phyloP scores from a whole-genome alignment of 2,329 filamentous ascomycete species.

The Pseudocercospora macadamiae region DNA sequence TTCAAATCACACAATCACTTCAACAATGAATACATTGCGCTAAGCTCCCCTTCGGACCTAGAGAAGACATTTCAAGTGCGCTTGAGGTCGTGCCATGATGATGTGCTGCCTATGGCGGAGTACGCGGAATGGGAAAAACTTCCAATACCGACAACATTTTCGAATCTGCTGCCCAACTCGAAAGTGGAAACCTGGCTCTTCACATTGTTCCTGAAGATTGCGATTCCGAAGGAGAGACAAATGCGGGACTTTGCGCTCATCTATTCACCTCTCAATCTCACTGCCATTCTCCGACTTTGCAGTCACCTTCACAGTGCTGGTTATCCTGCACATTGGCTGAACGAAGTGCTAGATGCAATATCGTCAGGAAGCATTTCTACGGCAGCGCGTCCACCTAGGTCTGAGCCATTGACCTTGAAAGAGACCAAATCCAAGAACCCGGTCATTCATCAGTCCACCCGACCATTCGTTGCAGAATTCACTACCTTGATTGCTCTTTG shows the following conservation, averaged over 20 bases:
- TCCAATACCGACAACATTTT: neutral
- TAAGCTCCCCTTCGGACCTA: conserved; percentile 6
- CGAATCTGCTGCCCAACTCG: conserved; percentile 1
- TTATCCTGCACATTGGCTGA: conserved; percentile 19
- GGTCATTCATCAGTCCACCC: conserved; percentile 10
- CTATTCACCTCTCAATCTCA: conserved; percentile 26
- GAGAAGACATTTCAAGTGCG: conserved; percentile 11
- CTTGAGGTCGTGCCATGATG: neutral
- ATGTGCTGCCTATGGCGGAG: neutral
- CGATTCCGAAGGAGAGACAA: conserved; percentile 8
- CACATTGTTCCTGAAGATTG: conserved; percentile 20
- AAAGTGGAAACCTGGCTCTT: conserved; percentile 14
- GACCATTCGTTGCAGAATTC: conserved; percentile 19
- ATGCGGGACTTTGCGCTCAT: conserved; percentile 11
- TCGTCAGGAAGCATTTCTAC: conserved; percentile 16
- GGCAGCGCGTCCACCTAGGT: conserved; percentile 19
- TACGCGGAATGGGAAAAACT: conserved; percentile 11
- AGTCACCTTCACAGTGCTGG: conserved; percentile 19
- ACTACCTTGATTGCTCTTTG: conserved; percentile 16
- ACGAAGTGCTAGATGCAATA: conserved; percentile 10
- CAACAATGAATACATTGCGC: conserved; percentile 15
- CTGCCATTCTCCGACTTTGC: conserved; percentile 16
- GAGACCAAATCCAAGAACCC: conserved; percentile 15
- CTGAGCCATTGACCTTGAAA: conserved; percentile 14
- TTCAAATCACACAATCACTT: conserved; percentile 7